Evolutionary conservation across 78 protist species (phyloP).

Genomic region (Planoprotostelium fungivorum): DNA sequence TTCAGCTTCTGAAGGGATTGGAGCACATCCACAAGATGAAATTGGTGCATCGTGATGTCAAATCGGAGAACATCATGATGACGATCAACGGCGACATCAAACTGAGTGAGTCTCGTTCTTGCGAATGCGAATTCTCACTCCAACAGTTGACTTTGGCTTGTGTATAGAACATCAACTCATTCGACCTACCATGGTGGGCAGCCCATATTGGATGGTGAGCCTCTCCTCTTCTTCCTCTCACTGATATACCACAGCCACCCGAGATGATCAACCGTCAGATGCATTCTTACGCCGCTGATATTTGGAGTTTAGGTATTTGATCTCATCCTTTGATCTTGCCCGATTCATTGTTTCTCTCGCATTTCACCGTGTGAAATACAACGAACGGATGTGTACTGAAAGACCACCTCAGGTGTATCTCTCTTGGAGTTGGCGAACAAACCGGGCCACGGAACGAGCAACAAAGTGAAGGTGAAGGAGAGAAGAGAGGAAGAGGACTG

Average conservation of each 20-base stretch:
- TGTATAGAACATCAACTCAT: constrained; percentile 9
- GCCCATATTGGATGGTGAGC: constrained; percentile 36
- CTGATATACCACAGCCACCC: constrained; percentile 24
- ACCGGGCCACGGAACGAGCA: not conserved
- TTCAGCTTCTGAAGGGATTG: constrained; percentile 25
- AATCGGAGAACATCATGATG: constrained; percentile 64
- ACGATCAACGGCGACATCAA: constrained; percentile 49
- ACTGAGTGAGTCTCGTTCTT: constrained; percentile 15
- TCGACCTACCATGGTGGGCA: constrained; percentile 1
- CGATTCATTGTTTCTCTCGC: no score
- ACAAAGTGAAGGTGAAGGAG: constrained; percentile 7
- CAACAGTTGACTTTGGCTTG: constrained; percentile 48
- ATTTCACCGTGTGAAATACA: not conserved
- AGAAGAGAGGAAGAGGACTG: not conserved
- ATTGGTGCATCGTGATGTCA: constrained; percentile 53
- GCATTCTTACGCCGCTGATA: constrained; percentile 37
- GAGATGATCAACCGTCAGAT: constrained; percentile 44
- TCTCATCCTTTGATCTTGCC: no score
- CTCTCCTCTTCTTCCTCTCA: not conserved
- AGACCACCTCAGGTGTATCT: constrained; percentile 2
- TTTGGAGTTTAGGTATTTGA: constrained; percentile 55
- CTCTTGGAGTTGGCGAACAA: constrained; percentile 44
- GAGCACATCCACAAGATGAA: constrained; percentile 20
- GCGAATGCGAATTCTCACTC: not conserved
- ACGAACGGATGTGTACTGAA: no score